Base-by-base conservation (phyloP, 257 asterid species). In the Solanum gandarillasii region DNA sequence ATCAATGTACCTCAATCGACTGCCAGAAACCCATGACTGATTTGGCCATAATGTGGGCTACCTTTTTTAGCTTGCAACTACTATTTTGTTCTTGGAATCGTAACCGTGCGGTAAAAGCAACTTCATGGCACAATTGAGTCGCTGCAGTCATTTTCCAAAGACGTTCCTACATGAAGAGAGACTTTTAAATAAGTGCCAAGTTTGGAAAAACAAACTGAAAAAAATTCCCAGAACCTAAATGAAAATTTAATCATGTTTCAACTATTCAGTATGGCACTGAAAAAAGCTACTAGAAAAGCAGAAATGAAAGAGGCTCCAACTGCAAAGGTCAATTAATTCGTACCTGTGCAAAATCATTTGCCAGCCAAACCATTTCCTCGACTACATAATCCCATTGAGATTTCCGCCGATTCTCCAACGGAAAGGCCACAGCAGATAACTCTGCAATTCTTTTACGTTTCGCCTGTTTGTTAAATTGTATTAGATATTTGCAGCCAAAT, bases 261-360 rank as follows among this genome's bases (percentile, higher is more conserved):
- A 48, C 41, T 60, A 29, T 46, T 29, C 29, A 48, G 29, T 82
- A 82, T 11, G 31, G 70, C 38, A 82, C 70, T 82, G 29, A 81
- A 31, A 81, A 65, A 72, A 27, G 46, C 86, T 83, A 87, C n/a
- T 36, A 38, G 85, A 46, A 87, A 86, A 16, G 67, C 84, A 86
- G 86, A 83, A 43, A 43, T 16, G 67, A 43, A 79, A 79, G 25
- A 43, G 39, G 27, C 39, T 79, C 85, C 35, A 58, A 72, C n/a
- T 9, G 16, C 36, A 88, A n/a, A 68, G 67, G 83, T 32, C 83
- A 62, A 60, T 86, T 67, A 90, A 62, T 73, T 65, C 90, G 87
- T 52, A 97, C 99, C 99, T 97, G 99, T 34, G 98, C 95, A 94
- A 97, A 96, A 94, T 97, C 99, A 93, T 97, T 96, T 71, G 99